phyloP scores from a whole-genome alignment of 805 yeast genomes.

The Zygoascus ofunaensis region DNA sequence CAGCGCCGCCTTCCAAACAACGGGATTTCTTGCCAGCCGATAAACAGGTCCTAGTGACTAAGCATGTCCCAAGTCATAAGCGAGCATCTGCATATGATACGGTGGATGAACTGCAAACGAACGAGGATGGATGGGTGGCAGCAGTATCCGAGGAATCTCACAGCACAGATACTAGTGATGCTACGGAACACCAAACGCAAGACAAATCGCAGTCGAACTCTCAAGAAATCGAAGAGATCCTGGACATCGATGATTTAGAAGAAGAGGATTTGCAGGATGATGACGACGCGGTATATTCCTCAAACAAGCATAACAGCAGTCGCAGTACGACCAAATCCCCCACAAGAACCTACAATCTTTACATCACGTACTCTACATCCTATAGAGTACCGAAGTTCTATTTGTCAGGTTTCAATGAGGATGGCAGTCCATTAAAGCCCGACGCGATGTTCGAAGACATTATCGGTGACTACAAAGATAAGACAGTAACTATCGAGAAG shows the following conservation, averaged over 20 bases:
- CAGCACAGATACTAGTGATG: not conserved
- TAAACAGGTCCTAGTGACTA: slow-evolving; percentile 80
- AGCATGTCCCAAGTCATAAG: slow-evolving; percentile 77
- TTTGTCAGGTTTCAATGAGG: slow-evolving; percentile 72
- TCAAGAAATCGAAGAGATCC: slow-evolving; percentile 13
- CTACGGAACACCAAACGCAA: not conserved
- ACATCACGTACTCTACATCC: slow-evolving; percentile 86
- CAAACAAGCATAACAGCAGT: not conserved
- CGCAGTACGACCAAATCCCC: slow-evolving; percentile 16
- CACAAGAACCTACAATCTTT: slow-evolving; percentile 69
- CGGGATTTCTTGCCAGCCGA: slow-evolving; percentile 74
- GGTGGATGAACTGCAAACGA: slow-evolving; percentile 24
- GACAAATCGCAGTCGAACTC: not conserved
- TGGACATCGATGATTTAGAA: slow-evolving; percentile 16
- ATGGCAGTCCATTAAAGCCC: slow-evolving; percentile 82
- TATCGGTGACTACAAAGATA: slow-evolving; percentile 81
- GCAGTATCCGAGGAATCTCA: slow-evolving; percentile 24
- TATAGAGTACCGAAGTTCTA: slow-evolving; percentile 94
- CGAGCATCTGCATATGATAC: slow-evolving; percentile 44
- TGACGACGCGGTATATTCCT: slow-evolving; percentile 10
- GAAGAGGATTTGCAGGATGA: slow-evolving; percentile 19
- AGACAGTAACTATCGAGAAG: slow-evolving; percentile 91
- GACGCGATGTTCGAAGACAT: slow-evolving; percentile 92
- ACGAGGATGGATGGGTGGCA: slow-evolving; percentile 31
- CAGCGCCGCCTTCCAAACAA: slow-evolving; percentile 43